A percentile compares a stretch with the other conserved stretches of the same genome.
phyloP scores from a whole-genome alignment of 1,139 yeast genomes.

The Yamadazyma buinensis region DNA sequence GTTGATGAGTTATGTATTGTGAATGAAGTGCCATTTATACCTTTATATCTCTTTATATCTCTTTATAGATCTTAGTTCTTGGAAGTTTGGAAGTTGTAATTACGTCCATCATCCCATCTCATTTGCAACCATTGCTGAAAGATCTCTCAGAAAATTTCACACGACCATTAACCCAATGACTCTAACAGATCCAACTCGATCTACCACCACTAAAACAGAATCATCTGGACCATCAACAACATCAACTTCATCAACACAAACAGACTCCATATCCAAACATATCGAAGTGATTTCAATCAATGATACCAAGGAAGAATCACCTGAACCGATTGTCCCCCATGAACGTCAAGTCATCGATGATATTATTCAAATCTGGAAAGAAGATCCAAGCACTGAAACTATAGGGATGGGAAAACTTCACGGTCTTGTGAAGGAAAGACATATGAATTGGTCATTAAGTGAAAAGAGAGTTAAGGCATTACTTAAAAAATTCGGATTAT shows the following conservation, averaged over 20 bases:
- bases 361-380: conserved; percentile 63
- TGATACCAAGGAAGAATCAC: conserved; percentile 22
- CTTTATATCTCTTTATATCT: too few relatives aligned
- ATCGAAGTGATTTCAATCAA: conserved; percentile 32
- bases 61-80: too few relatives aligned
- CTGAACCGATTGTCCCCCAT: conserved; percentile 48
- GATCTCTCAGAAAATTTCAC: conserved; percentile 2
- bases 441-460: conserved; percentile 62
- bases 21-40: too few relatives aligned
- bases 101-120: too few relatives aligned
- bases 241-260: too few relatives aligned
- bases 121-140: too few relatives aligned
- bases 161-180: conserved; percentile 3
- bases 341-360: conserved; percentile 62
- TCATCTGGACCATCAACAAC: not conserved
- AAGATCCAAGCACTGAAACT: conserved; percentile 60
- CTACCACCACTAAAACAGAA: too few relatives aligned
- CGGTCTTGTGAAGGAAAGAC: conserved; percentile 43
- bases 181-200: too few relatives aligned
- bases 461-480: conserved; percentile 54
- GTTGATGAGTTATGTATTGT: too few relatives aligned
- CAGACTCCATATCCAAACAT: conserved; percentile 4
- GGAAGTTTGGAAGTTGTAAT: too few relatives aligned
- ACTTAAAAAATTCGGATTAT: conserved; percentile 53
- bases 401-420: conserved; percentile 55